These are phyloP conservation scores for Candida ponderosae DNA, from an alignment of 805 yeast genomes.

Conservation along the genomic window DNA sequence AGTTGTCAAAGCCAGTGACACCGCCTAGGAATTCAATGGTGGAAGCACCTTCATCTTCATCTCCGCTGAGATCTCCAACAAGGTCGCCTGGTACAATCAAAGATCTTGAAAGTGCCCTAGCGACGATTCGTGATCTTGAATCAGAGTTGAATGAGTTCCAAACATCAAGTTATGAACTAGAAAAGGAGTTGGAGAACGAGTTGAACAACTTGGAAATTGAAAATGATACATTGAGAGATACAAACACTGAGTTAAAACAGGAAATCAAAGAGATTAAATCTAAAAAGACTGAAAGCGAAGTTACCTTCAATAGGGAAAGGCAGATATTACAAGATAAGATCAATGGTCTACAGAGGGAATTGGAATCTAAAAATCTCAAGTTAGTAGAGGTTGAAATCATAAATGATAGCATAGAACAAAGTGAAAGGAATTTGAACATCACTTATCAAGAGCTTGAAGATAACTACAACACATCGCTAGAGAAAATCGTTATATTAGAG, in stretches of 20 bases:
- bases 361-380: conserved; percentile 21
- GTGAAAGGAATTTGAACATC: conserved; percentile 26
- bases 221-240: conserved; percentile 14
- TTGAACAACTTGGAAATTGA: conserved; percentile 24
- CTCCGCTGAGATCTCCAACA: neutral
- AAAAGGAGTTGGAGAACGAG: conserved; percentile 36
- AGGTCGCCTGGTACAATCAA: conserved; percentile 9
- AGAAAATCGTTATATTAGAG: conserved; percentile 30
- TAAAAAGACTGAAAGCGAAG: conserved; percentile 19
- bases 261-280: conserved; percentile 21
- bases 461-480: conserved; percentile 27
- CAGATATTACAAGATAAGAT: conserved; percentile 14
- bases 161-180: conserved; percentile 34
- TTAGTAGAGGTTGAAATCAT: conserved; percentile 33
- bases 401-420: conserved; percentile 36
- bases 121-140: conserved; percentile 32
- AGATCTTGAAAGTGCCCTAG: conserved; percentile 22
- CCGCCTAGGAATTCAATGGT: too few relatives aligned
- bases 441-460: conserved; percentile 26
- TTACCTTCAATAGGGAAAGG: conserved; percentile 15
- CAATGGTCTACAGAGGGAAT: conserved; percentile 20
- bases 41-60: too few relatives aligned
- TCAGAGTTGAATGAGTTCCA: conserved; percentile 34
- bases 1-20: too few relatives aligned
- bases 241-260: conserved; percentile 10